Evolutionary conservation across 495 filamentous ascomycete genomes (phyloP).

Genomic region (Penicillium bovifimosum): DNA sequence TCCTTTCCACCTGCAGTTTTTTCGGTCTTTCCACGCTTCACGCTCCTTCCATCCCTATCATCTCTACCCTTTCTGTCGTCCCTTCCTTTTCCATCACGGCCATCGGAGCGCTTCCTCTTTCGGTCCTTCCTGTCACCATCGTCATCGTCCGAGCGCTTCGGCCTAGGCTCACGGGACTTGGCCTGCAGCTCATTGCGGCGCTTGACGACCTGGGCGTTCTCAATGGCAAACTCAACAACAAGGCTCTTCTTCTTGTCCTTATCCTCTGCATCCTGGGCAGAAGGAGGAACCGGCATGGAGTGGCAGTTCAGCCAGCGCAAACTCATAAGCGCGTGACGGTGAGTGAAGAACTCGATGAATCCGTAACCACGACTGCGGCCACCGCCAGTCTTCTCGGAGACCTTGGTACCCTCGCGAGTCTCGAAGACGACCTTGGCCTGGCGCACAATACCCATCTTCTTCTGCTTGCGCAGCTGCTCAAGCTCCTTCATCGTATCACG

Average conservation of each 20-base stretch:
- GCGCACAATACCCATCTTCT: constrained; percentile 87
- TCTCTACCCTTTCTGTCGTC: not conserved
- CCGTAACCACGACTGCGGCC: constrained; percentile 89
- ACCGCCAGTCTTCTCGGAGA: constrained; percentile 63
- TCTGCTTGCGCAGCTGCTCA: constrained; percentile 68
- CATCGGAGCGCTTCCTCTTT: constrained; percentile 39
- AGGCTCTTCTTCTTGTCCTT: constrained; percentile 67
- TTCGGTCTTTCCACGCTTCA: constrained; percentile 1
- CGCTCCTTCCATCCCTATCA: constrained; percentile 11
- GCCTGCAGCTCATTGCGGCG: constrained; percentile 67
- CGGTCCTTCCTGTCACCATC: constrained; percentile 24
- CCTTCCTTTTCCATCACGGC: not conserved
- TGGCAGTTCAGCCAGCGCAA: constrained; percentile 90
- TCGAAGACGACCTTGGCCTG: constrained; percentile 96
- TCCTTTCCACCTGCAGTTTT: constrained; percentile 8
- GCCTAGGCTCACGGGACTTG: constrained; percentile 41
- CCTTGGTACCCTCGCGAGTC: constrained; percentile 72
- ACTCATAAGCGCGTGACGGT: constrained; percentile 93
- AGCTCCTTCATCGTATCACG: constrained; percentile 73
- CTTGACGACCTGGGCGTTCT: constrained; percentile 90
- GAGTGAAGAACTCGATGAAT: constrained; percentile 94
- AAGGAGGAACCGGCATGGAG: constrained; percentile 43
- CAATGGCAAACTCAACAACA: constrained; percentile 97
- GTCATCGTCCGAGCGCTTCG: constrained; percentile 19
- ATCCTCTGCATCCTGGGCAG: constrained; percentile 30